phyloP scores from a whole-genome alignment of 2,329 filamentous ascomycete genomes.

The Beauveria caledonica region DNA sequence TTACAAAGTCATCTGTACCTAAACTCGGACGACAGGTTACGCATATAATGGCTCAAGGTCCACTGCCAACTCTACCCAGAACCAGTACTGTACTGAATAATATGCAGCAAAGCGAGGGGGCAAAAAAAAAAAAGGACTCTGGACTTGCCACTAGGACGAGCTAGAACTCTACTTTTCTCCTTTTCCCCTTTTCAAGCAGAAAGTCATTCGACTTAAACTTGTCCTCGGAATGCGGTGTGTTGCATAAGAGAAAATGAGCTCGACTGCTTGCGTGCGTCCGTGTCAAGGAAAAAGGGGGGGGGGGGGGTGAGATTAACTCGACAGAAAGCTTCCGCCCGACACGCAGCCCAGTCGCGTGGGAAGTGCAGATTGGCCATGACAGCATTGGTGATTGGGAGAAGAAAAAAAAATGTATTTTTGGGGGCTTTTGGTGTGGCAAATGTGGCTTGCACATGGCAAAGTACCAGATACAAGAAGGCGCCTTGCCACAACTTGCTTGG shows the following conservation, averaged over 20 bases:
- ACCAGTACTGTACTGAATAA: no score
- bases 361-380: background rate
- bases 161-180: background rate
- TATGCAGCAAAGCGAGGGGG: no score
- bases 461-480: background rate
- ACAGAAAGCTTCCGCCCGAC: background rate
- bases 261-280: background rate
- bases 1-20: no score
- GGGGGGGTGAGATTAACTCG: background rate
- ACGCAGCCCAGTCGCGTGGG: conserved; percentile 7
- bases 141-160: background rate
- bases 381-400: no score
- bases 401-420: background rate
- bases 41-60: no score
- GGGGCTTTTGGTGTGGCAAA: background rate
- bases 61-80: no score
- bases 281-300: background rate
- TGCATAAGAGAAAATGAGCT: background rate
- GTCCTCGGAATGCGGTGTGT: background rate
- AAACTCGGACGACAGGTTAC: no score
- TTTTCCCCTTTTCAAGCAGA: background rate
- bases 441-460: conserved; percentile 10
- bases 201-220: no score
- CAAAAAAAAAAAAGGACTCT: background rate
- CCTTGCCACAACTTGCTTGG: no score